Percentiles rank a stretch among this genome's conserved stretches.
Evolutionary conservation across 192 early-diverging fungal genomes (phyloP).

Genomic region (Coemansia sp.): DNA sequence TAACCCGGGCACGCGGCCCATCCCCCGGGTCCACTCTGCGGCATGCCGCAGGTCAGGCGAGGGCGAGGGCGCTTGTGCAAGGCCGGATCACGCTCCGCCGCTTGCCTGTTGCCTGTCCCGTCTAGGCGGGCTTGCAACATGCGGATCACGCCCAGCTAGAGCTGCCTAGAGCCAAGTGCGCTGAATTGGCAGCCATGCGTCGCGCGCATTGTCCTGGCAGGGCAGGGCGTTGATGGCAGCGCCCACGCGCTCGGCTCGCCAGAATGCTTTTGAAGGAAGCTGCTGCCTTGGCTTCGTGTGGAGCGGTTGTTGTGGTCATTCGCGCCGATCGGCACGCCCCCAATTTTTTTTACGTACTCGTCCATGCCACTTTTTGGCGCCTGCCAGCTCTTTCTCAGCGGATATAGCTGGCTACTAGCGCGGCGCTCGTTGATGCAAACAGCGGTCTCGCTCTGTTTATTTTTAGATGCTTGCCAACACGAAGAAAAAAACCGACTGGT

Average conservation of each 20-base stretch:
- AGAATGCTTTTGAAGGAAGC: neutral
- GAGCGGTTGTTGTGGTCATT: slow-evolving; percentile 5
- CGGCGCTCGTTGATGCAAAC: neutral
- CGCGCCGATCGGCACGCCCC: slow-evolving; percentile 2
- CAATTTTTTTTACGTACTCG: neutral
- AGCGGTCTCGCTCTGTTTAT: neutral
- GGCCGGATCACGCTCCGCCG: slow-evolving; percentile 6
- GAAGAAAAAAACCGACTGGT: neutral
- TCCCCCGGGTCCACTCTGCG: slow-evolving; percentile 5
- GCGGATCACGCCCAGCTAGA: slow-evolving; percentile 2
- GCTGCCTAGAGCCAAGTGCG: neutral
- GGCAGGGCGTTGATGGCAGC: slow-evolving; percentile 7
- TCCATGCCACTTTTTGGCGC: too few relatives aligned
- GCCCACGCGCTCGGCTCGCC: slow-evolving; percentile 6
- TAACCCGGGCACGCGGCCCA: slow-evolving; percentile 6
- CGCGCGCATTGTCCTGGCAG: slow-evolving; percentile 16
- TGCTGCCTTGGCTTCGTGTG: neutral
- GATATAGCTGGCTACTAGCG: too few relatives aligned
- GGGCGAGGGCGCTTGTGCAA: slow-evolving; percentile 2
- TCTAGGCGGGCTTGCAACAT: neutral
- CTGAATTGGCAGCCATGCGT: slow-evolving; percentile 1
- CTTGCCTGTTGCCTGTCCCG: neutral
- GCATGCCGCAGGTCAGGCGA: slow-evolving; percentile 9
- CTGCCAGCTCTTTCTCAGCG: too few relatives aligned
- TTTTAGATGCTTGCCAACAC: neutral